phyloP scores from a whole-genome alignment of 768 basidiomycete genomes.

The Boletus reticulatus region DNA sequence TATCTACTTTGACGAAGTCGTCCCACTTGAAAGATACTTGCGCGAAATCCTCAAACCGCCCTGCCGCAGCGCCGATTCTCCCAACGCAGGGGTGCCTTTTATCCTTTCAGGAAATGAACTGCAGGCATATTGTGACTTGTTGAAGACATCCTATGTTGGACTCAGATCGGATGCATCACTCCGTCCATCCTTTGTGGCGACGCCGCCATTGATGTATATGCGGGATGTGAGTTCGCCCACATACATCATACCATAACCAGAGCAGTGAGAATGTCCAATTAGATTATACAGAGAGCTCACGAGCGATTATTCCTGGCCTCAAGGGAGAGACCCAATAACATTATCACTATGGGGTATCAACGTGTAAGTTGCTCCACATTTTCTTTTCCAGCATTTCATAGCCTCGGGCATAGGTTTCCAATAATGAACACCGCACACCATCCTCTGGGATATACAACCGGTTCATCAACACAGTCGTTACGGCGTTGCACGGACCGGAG shows the following conservation, averaged over 20 bases:
- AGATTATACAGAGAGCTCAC: slow-evolving; percentile 66
- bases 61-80: slow-evolving; percentile 1
- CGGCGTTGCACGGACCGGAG: slow-evolving; percentile 57
- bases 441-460: slow-evolving; percentile 51
- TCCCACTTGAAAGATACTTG: slow-evolving; percentile 40
- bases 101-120: slow-evolving; percentile 22
- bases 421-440: slow-evolving; percentile 35
- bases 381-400: neutral
- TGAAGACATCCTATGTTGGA: slow-evolving; percentile 48
- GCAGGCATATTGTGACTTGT: slow-evolving; percentile 32
- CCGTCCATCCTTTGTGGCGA: slow-evolving; percentile 26
- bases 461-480: slow-evolving; percentile 72
- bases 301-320: slow-evolving; percentile 45
- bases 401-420: slow-evolving; percentile 17
- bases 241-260: neutral
- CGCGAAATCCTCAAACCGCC: slow-evolving; percentile 31
- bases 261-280: neutral
- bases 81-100: slow-evolving; percentile 2
- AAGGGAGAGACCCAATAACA: slow-evolving; percentile 44
- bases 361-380: slow-evolving; percentile 38
- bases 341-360: slow-evolving; percentile 67
- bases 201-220: slow-evolving; percentile 48
- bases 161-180: slow-evolving; percentile 23
- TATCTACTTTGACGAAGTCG: slow-evolving; percentile 43
- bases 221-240: slow-evolving; percentile 42